Conservation (phyloP, 768 basidiomycete genomes). For the Harrya chromipes region DNA sequence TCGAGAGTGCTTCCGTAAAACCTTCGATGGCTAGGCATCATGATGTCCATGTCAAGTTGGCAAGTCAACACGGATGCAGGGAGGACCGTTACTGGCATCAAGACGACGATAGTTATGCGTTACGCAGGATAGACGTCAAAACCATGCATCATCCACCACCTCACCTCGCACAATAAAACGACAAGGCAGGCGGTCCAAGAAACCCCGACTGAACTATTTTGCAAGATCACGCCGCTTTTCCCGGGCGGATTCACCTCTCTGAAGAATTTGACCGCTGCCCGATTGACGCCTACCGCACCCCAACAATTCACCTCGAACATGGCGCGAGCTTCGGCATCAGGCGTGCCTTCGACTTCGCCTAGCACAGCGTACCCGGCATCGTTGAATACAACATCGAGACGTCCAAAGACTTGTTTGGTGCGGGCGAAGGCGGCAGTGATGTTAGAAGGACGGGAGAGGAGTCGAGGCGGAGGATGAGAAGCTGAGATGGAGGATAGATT, state of each 20-base stretch:
- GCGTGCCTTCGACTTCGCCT: constrained; percentile 34
- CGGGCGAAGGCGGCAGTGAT: constrained; percentile 34
- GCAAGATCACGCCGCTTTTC: constrained; percentile 11
- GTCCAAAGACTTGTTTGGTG: constrained; percentile 33
- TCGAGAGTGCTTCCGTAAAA: constrained; percentile 5
- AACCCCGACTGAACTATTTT: constrained; percentile 12
- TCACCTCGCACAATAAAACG: constrained; percentile 14
- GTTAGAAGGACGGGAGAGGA: constrained; percentile 31
- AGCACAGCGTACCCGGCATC: constrained; percentile 35
- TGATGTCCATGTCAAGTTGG: neutral
- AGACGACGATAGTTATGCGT: neutral
- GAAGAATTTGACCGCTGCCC: constrained; percentile 29
- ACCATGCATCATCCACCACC: no score
- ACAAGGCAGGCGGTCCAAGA: constrained; percentile 1
- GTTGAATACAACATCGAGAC: constrained; percentile 44
- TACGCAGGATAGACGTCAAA: no score
- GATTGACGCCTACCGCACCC: constrained; percentile 16
- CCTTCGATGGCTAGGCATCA: constrained; percentile 9
- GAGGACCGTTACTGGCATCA: neutral
- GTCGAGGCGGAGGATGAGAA: constrained; percentile 39
- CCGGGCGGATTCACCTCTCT: constrained; percentile 29
- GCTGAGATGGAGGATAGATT: constrained; percentile 26
- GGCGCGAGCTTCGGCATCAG: constrained; percentile 28
- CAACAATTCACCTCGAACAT: constrained; percentile 35
- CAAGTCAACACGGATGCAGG: neutral